Base-by-base conservation (phyloP, 2,329 filamentous ascomycete species). In the Nothophoma quercina region DNA sequence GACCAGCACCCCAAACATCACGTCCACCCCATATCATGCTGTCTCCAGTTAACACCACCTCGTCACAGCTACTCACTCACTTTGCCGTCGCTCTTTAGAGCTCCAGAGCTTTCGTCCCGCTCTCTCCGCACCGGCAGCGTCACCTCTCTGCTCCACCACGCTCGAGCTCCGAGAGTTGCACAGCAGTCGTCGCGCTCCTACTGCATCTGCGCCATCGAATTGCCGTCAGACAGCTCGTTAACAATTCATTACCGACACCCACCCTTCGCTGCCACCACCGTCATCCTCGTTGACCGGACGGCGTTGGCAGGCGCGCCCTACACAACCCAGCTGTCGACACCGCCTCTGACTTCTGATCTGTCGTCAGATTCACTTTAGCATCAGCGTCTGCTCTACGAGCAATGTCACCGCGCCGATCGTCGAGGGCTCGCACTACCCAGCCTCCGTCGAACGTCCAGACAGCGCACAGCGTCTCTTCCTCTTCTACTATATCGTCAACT, bases 371-470 rank as follows among this genome's bases (percentile, higher is more conserved):
- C 42, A 29, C 18, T n/a, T 22, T 30, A 15, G 23, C 32, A 5
- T 39, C 39, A 43, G 32, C 52, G 38, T 44, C 44, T 50, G 53
- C 56, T 30, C 8, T 40, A 29, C 47, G 44, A 51, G 61, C 64
- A 60, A 85, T 85, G 82, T 83, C 89, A 72, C 90, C 90, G 74
- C 89, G 93, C 78, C 90, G 93, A 75, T 96, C 93, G 71, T 95
- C 93, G 77, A 88, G 93, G 83, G 91, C 91, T 80, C 90, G 91
- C 78, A 85, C 84, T 73, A 86, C 86, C 66, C 89, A 93, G 80
- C 84, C 84, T 68, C 79, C 81, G 7, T 80, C 83, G 67, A 84
- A 87, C 69, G 85, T 64, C 51, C 86, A 77, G 86, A 88, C 67
- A 29, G 87, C 91, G 66, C 88, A 91, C 67, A 91, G 89, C 59